phyloP scores from a whole-genome alignment of 1,139 yeast species.

The Nakaseomyces bracarensis region DNA sequence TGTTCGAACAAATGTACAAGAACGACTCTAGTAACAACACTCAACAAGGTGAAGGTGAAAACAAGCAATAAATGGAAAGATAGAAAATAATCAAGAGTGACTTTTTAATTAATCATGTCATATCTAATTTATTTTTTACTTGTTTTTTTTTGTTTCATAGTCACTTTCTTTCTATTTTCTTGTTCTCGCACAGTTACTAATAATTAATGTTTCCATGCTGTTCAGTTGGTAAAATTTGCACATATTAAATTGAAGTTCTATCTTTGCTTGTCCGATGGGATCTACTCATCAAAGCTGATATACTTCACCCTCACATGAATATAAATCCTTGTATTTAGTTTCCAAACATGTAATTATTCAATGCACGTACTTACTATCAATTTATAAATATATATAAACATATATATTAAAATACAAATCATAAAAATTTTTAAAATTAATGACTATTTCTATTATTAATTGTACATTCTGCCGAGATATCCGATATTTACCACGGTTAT shows the following conservation, averaged over 20 bases:
- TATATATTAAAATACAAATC: neutral
- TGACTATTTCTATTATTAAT: no score
- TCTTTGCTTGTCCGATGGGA: no score
- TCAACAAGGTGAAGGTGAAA: slow-evolving; percentile 5
- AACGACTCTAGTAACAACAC: slow-evolving; percentile 32
- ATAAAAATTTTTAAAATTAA: no score
- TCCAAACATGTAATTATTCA: slow-evolving; percentile 7
- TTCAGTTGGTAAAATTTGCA: slow-evolving; percentile 4
- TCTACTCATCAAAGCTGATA: no score
- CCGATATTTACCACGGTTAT: neutral
- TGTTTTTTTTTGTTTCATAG: neutral
- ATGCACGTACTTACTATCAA: slow-evolving; percentile 3
- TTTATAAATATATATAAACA: neutral
- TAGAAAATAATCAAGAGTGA: neutral
- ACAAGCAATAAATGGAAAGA: slow-evolving; percentile 33
- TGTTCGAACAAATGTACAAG: slow-evolving; percentile 95
- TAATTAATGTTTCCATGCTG: slow-evolving; percentile 5
- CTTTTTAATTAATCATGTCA: neutral
- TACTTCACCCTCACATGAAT: slow-evolving; percentile 1
- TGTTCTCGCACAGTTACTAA: slow-evolving; percentile 1
- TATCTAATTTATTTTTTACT: neutral
- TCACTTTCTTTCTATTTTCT: neutral
- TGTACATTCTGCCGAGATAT: neutral
- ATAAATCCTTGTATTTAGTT: slow-evolving; percentile 7
- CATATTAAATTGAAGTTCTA: neutral